Evolutionary conservation across 2,329 filamentous ascomycete species (phyloP).

Genomic region (Arthrobotrys sphaeroides): DNA sequence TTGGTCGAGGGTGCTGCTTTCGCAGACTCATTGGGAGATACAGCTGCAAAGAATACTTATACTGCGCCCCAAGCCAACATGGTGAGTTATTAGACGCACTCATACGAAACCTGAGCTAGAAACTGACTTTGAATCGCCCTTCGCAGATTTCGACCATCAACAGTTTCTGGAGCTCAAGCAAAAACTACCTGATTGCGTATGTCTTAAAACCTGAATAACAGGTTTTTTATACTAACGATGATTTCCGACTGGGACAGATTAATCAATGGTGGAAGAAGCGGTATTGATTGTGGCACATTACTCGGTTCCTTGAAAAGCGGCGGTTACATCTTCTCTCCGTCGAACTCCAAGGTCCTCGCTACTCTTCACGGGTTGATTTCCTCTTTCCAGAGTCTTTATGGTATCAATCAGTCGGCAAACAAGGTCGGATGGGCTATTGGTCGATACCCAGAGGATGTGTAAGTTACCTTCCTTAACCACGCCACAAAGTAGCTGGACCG

Average conservation of each 20-base stretch:
- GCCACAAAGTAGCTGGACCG: background rate
- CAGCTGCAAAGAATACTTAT: slow-evolving; percentile 64
- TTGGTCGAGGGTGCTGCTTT: slow-evolving; percentile 70
- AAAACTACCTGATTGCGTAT: slow-evolving; percentile 68
- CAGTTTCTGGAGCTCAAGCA: slow-evolving; percentile 74
- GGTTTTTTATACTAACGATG: background rate
- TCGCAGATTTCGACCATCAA: slow-evolving; percentile 71
- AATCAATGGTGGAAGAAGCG: slow-evolving; percentile 72
- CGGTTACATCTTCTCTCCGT: slow-evolving; percentile 80
- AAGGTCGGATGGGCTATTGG: slow-evolving; percentile 68
- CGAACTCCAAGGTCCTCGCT: slow-evolving; percentile 71
- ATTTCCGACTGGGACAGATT: slow-evolving; percentile 63
- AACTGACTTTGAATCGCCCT: background rate
- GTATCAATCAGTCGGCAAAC: slow-evolving; percentile 68
- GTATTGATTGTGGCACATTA: slow-evolving; percentile 77
- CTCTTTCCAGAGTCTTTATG: slow-evolving; percentile 76
- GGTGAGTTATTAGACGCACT: slow-evolving; percentile 60
- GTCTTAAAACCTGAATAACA: background rate
- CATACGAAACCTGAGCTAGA: background rate
- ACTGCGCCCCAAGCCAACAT: slow-evolving; percentile 74
- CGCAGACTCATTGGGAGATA: slow-evolving; percentile 72
- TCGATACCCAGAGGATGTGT: slow-evolving; percentile 74
- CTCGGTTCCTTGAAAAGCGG: slow-evolving; percentile 75
- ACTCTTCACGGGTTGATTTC: slow-evolving; percentile 81
- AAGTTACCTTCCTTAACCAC: background rate